A percentile compares a stretch with the other conserved stretches of the same genome.
These are phyloP conservation scores for Ananas comosus DNA, from an alignment of 176 grass and related monocot genomes.

Conservation along the genomic window DNA sequence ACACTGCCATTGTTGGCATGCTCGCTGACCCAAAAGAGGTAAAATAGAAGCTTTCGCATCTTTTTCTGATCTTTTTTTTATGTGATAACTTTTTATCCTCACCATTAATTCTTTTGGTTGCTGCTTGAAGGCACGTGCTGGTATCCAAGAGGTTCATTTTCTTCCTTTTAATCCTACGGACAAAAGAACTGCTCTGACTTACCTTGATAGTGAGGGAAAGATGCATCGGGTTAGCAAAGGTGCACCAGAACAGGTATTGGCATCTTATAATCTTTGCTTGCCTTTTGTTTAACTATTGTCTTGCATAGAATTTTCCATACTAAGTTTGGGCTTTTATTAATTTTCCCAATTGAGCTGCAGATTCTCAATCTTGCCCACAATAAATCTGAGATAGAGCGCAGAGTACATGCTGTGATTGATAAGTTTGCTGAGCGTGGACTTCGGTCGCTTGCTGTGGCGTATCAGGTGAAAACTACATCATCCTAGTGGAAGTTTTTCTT, in stretches of 20 bases:
- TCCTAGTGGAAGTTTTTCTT: not conserved
- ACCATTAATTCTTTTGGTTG: not conserved
- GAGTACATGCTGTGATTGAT: constrained; percentile 69
- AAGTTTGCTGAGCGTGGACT: constrained; percentile 85
- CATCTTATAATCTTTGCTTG: constrained; percentile 7
- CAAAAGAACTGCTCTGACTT: constrained; percentile 87
- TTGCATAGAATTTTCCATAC: not conserved
- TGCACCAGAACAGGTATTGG: constrained; percentile 79
- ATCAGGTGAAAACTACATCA: constrained; percentile 42
- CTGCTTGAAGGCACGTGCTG: constrained; percentile 53
- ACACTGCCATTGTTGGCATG: constrained; percentile 70
- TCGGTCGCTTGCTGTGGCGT: constrained; percentile 73
- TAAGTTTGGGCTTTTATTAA: not conserved
- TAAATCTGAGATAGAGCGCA: constrained; percentile 66
- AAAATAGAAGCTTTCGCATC: not conserved
- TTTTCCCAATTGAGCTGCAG: constrained; percentile 36
- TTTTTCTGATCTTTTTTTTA: not conserved
- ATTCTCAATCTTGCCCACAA: constrained; percentile 85
- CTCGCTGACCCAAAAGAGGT: constrained; percentile 43
- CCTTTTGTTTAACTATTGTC: not conserved
- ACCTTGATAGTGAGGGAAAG: constrained; percentile 52
- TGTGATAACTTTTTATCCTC: not conserved
- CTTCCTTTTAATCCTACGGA: constrained; percentile 90
- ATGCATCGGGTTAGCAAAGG: constrained; percentile 94
- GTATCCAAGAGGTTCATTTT: constrained; percentile 84